A percentile compares a stretch with the other conserved stretches of the same genome.
These are phyloP conservation scores for Euphorbia celastroides DNA, from an alignment of 441 rosid species.

Conservation along the genomic window DNA sequence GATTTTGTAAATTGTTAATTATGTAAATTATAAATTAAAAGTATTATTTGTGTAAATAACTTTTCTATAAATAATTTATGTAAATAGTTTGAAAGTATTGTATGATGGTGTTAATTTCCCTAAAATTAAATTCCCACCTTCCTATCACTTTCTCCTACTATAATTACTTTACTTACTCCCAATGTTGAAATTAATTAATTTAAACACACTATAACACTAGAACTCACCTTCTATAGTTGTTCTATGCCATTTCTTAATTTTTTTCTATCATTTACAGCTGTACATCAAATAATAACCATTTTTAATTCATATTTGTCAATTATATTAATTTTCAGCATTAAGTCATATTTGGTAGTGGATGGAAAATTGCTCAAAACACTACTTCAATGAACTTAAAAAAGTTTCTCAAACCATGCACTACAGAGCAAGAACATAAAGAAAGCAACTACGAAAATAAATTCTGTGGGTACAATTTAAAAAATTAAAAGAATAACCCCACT, in stretches of 20 bases:
- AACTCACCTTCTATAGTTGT: background rate
- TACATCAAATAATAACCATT: background rate
- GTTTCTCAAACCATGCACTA: conserved; percentile 10
- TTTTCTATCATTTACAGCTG: background rate
- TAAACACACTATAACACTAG: too few relatives aligned
- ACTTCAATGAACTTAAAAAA: background rate
- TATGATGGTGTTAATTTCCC: too few relatives aligned
- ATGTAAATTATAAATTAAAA: too few relatives aligned
- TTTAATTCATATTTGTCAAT: background rate
- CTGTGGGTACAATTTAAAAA: background rate
- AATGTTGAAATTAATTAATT: too few relatives aligned
- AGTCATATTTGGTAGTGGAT: background rate
- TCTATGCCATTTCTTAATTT: background rate
- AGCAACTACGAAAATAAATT: conserved; percentile 23
- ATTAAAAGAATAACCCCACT: conserved; percentile 25
- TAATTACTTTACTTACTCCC: background rate
- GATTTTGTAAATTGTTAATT: too few relatives aligned
- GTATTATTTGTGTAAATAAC: too few relatives aligned
- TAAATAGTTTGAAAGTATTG: too few relatives aligned
- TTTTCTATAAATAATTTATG: too few relatives aligned
- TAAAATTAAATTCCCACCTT: too few relatives aligned
- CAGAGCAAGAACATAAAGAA: conserved; percentile 36
- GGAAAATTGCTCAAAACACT: background rate
- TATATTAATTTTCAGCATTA: background rate
- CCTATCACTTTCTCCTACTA: background rate